Evolutionary conservation across 2,329 filamentous ascomycete species (phyloP).

Genomic region (Penicillium sp.): DNA sequence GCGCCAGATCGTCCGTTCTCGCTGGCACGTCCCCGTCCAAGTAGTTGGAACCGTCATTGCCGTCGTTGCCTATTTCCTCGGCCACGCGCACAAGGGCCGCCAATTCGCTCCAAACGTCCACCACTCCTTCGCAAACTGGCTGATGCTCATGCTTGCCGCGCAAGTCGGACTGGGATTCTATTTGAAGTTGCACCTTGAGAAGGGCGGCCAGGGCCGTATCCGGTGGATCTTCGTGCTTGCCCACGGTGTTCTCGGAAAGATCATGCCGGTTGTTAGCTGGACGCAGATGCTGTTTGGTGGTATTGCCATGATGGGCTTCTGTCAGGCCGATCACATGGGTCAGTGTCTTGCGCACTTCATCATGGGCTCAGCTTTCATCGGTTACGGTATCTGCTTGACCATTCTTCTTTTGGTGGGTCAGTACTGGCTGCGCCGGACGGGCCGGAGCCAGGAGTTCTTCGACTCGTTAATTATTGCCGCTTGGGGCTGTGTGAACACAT

Average conservation of each 20-base stretch:
- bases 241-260: slow-evolving; percentile 82
- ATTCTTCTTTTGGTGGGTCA: slow-evolving; percentile 87
- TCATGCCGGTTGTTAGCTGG: slow-evolving; percentile 85
- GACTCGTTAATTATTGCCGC: slow-evolving; percentile 87
- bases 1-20: slow-evolving; percentile 75
- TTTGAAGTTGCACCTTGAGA: slow-evolving; percentile 84
- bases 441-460: slow-evolving; percentile 94
- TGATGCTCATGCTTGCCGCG: slow-evolving; percentile 75
- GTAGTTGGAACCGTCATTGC: slow-evolving; percentile 72
- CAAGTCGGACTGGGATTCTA: slow-evolving; percentile 84
- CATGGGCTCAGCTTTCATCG: slow-evolving; percentile 97
- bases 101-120: slow-evolving; percentile 84
- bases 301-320: slow-evolving; percentile 90
- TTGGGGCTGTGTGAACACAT: slow-evolving; percentile 97
- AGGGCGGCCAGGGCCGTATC: slow-evolving; percentile 77
- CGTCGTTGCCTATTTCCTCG: slow-evolving; percentile 83
- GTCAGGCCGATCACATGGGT: slow-evolving; percentile 83
- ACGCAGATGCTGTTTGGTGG: slow-evolving; percentile 94
- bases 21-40: slow-evolving; percentile 93
- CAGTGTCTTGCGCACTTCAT: slow-evolving; percentile 97
- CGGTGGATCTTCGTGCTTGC: slow-evolving; percentile 68
- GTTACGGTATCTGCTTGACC: slow-evolving; percentile 83
- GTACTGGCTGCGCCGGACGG: slow-evolving; percentile 76
- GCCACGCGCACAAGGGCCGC: slow-evolving; percentile 85
- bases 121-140: slow-evolving; percentile 72